Conservation (phyloP, 192 early-diverging fungal genomes). For the Podila minutissima region DNA sequence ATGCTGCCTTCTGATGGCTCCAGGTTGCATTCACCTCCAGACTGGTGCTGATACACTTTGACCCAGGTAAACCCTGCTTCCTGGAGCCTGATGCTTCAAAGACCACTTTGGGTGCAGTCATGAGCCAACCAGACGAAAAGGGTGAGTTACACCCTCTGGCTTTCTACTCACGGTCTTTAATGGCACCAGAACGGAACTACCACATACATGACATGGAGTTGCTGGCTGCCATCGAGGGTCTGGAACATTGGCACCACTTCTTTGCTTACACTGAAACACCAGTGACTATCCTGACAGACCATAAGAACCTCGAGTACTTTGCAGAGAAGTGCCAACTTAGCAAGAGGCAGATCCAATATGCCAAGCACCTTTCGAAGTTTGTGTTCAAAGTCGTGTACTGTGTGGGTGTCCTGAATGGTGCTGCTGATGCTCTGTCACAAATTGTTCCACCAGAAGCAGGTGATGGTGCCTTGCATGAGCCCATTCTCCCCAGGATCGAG, state of each 20-base stretch:
- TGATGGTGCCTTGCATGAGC: too few species aligned
- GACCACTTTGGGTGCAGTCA: neutral
- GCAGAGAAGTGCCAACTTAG: slow-evolving; percentile 24
- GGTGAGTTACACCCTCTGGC: slow-evolving; percentile 14
- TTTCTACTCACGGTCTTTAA: neutral
- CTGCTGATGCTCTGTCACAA: slow-evolving; percentile 48
- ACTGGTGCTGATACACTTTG: neutral
- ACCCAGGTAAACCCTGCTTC: neutral
- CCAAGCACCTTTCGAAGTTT: slow-evolving; percentile 22
- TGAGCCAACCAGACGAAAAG: neutral
- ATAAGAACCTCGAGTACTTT: neutral
- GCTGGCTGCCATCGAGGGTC: neutral
- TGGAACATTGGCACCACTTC: slow-evolving; percentile 11
- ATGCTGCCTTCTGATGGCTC: neutral
- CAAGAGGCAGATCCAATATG: slow-evolving; percentile 49
- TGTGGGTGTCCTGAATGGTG: slow-evolving; percentile 34
- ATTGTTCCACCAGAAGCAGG: slow-evolving; percentile 11
- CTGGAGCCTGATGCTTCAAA: neutral
- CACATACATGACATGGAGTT: neutral
- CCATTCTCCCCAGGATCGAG: too few species aligned
- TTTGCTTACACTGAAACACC: neutral
- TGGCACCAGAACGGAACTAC: slow-evolving; percentile 5
- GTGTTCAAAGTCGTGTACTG: slow-evolving; percentile 25
- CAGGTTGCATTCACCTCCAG: neutral
- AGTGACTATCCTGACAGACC: neutral